Percentiles rank a stretch among this genome's conserved stretches.
Evolutionary conservation across 176 grass and related monocot genomes (phyloP).

Genomic region (Triticum timopheevii): DNA sequence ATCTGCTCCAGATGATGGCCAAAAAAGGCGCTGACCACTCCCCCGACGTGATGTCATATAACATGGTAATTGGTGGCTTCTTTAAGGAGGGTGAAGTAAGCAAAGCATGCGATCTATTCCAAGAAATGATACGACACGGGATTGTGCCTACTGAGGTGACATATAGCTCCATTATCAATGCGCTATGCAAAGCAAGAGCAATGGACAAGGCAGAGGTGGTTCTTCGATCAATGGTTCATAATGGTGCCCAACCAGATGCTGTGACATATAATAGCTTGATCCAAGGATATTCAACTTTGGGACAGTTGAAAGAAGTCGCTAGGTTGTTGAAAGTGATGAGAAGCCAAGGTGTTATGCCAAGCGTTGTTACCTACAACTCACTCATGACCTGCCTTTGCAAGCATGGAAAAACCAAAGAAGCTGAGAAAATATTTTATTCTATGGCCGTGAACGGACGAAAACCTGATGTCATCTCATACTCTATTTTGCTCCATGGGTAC

Average conservation of each 20-base stretch:
- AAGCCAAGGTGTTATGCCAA: not conserved
- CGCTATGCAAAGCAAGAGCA: not conserved
- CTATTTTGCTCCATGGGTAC: not conserved
- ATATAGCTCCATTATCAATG: not conserved
- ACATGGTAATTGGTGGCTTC: not conserved
- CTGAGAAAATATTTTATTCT: not conserved
- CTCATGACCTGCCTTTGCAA: conserved; percentile 12
- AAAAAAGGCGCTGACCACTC: not conserved
- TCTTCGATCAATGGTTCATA: not conserved
- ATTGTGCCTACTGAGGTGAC: not conserved
- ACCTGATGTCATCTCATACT: not conserved
- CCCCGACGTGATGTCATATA: not conserved
- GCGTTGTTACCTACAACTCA: not conserved
- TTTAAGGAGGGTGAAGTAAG: not conserved
- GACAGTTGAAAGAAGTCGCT: not conserved
- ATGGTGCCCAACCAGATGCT: not conserved
- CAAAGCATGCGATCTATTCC: not conserved
- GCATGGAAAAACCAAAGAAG: not conserved
- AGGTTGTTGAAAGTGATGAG: conserved; percentile 33
- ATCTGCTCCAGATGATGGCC: not conserved
- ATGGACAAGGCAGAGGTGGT: not conserved
- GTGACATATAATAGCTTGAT: conserved; percentile 7
- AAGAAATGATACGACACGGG: not conserved
- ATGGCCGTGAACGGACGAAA: not conserved
- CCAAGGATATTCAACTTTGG: not conserved